These are phyloP conservation scores for Dipsacomyces acuminosporus DNA, from an alignment of 371 early-diverging fungal genomes.

Conservation along the genomic window DNA sequence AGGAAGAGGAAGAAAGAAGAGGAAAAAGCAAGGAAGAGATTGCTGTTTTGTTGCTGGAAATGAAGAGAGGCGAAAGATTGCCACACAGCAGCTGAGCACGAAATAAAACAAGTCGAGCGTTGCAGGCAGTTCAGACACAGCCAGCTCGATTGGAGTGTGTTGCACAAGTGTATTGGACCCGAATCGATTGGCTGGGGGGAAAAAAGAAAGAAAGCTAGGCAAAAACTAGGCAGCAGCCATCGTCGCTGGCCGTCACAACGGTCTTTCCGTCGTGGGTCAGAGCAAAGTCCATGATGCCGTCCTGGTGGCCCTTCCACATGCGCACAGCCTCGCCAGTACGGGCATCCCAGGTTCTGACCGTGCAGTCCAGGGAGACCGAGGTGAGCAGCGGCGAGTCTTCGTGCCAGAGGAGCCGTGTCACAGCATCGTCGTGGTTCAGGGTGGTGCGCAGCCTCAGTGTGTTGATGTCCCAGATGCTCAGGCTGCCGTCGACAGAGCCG, in stretches of 20 bases:
- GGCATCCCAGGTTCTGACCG: conserved; percentile 90
- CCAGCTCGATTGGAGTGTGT: no score
- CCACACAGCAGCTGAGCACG: no score
- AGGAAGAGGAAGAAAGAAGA: neutral
- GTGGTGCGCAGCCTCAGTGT: conserved; percentile 63
- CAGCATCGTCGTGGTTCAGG: conserved; percentile 88
- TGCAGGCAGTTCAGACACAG: no score
- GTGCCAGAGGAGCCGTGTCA: conserved; percentile 90
- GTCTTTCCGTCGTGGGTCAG: conserved; percentile 66
- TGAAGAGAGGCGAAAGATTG: no score
- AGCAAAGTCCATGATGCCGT: conserved; percentile 78
- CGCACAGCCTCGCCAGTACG: conserved; percentile 86
- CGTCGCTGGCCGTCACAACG: conserved; percentile 46
- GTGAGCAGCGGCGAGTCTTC: conserved; percentile 83
- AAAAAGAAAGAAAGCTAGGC: neutral
- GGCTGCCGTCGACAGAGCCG: conserved; percentile 92
- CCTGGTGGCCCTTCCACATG: conserved; percentile 80
- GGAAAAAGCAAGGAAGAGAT: conserved; percentile 48
- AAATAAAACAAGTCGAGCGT: no score
- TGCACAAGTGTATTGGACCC: no score
- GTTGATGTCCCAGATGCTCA: conserved; percentile 79
- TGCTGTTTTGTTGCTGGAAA: no score
- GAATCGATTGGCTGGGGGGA: no score
- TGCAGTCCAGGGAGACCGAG: conserved; percentile 83
- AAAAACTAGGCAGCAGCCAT: conserved; percentile 48